Percentiles rank a stretch among this genome's conserved stretches.
Conservation (phyloP, 2,329 filamentous ascomycete species). For the Thelonectria discophora region DNA sequence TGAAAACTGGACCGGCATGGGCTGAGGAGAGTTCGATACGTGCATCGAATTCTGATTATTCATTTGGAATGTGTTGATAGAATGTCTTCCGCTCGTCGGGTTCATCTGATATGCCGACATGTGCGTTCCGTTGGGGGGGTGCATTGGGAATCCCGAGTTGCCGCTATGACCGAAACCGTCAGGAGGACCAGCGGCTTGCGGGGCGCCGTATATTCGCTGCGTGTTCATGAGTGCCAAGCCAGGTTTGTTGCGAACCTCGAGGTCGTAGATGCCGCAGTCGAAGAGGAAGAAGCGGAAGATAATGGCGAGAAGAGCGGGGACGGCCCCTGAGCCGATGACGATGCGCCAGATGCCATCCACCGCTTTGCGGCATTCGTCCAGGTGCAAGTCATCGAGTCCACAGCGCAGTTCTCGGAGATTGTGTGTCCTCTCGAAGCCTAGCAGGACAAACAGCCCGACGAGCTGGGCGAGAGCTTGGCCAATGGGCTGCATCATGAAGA, state of each 20-base stretch:
- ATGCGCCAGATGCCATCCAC: conserved; percentile 73
- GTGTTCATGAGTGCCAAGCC: conserved; percentile 67
- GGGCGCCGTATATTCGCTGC: conserved; percentile 64
- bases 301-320: conserved; percentile 70
- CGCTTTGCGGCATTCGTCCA: conserved; percentile 55
- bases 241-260: conserved; percentile 71
- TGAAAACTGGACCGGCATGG: conserved; percentile 60
- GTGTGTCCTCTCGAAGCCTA: conserved; percentile 55
- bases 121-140: conserved; percentile 31
- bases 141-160: conserved; percentile 33
- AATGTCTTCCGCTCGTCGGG: conserved; percentile 28
- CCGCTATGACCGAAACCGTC: conserved; percentile 31
- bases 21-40: conserved; percentile 45
- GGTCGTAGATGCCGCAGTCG: conserved; percentile 71
- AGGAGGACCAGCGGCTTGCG: conserved; percentile 29
- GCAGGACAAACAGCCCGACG: conserved; percentile 63
- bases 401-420: conserved; percentile 57
- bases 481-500: conserved; percentile 75
- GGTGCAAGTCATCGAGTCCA: conserved; percentile 55
- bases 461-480: conserved; percentile 72
- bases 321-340: conserved; percentile 70
- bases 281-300: conserved; percentile 73
- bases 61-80: conserved; percentile 37
- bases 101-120: conserved; percentile 39
- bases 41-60: conserved; percentile 34